Conservation (phyloP, 495 filamentous ascomycete genomes). For the Xylaria nigripes region DNA sequence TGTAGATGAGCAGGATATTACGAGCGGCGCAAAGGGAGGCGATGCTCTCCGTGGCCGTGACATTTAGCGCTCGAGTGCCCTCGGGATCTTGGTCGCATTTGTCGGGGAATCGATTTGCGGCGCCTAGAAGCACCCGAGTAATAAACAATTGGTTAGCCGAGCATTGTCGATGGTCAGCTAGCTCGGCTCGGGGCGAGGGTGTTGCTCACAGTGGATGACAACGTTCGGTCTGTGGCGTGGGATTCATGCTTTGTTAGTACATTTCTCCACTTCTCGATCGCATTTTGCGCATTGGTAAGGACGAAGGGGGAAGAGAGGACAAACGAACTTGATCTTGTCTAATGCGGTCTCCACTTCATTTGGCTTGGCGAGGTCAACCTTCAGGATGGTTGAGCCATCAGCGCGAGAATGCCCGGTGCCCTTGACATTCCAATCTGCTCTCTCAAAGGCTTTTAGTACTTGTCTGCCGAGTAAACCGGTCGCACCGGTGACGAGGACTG, state of each 20-base stretch:
- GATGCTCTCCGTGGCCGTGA: slow-evolving; percentile 58
- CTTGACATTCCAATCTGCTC: slow-evolving; percentile 61
- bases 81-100: slow-evolving; percentile 72
- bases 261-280: not conserved
- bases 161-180: not conserved
- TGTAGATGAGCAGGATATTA: slow-evolving; percentile 73
- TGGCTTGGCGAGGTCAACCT: slow-evolving; percentile 60
- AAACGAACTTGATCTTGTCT: slow-evolving; percentile 53
- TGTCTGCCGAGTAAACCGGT: slow-evolving; percentile 78
- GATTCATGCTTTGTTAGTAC: slow-evolving; percentile 4
- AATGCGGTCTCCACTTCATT: slow-evolving; percentile 55
- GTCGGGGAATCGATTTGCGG: slow-evolving; percentile 87
- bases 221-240: slow-evolving; percentile 56
- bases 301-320: not conserved
- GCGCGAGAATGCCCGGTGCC: slow-evolving; percentile 73
- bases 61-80: slow-evolving; percentile 66
- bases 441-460: slow-evolving; percentile 65
- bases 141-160: not conserved
- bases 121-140: slow-evolving; percentile 44
- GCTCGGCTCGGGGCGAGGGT: not conserved
- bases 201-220: slow-evolving; percentile 68
- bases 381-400: slow-evolving; percentile 62
- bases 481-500: slow-evolving; percentile 75
- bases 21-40: slow-evolving; percentile 56
- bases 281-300: not conserved